Base-by-base conservation (phyloP, 176 grass and related monocot species). In the Cymbopogon citratus region DNA sequence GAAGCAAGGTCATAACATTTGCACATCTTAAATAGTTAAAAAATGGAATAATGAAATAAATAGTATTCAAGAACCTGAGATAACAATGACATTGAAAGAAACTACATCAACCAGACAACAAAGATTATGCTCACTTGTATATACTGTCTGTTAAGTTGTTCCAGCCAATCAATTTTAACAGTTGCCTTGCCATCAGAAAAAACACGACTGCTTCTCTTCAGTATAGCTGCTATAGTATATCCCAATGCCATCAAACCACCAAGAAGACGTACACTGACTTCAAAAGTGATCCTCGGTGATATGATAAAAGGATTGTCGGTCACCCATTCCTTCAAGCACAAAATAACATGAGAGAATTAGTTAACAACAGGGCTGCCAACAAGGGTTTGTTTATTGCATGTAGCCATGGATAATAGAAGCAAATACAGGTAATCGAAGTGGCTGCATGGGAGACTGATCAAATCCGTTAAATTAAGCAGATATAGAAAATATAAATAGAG, bases 231-330 rank as follows among this genome's bases (percentile, higher is more conserved):
- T 71, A 99, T 99, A 65, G 89, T 96, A 70, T 99, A 99, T 33
- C 97, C 97, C 76, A 99, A 77, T 1, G 97, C 91, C 97, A 99
- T 99, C 72, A 99, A 87, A 84, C 97, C 97, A 82, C 93, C 93
- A 87, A 99, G 91, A 95, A 99, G 97, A 26, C 93, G 90, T 48
- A 99, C 97, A 51, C 89, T 99, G 76, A 99, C 97, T 91, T 99
- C 93, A 88, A 99, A 99, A 87, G 91, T 90, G 84, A 99, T 99
- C 81, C 97, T 95, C 38, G 93, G 97, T 77, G 97, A 99, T 89
- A 99, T 99, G 41, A 99, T 96, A 83, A 99, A 99, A 75, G 93
- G 87, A 88, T 86, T 93, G 68, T 99, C 97, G 11, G 91, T 93
- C 71, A 99, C 91, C 97, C 91, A 99, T 81, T 99, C 93, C 97